These are phyloP conservation scores for Candida mattraensis DNA, from an alignment of 805 yeast genomes.

Conservation along the genomic window DNA sequence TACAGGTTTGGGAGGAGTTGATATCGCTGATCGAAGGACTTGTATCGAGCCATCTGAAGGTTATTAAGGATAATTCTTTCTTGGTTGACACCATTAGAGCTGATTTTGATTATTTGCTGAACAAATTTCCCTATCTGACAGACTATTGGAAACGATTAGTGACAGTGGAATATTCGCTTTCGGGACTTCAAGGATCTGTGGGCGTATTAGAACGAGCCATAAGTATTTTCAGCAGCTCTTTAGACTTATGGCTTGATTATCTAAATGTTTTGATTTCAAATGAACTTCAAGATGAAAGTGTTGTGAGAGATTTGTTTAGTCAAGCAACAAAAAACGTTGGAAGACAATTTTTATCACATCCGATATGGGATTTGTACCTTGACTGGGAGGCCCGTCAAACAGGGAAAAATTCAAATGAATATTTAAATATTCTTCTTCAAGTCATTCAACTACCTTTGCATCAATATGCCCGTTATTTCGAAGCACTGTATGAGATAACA, in stretches of 20 bases:
- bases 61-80: constrained; percentile 14
- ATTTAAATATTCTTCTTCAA: constrained; percentile 42
- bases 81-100: constrained; percentile 19
- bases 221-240: constrained; percentile 51
- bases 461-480: constrained; percentile 79
- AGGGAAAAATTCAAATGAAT: constrained; percentile 37
- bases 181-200: constrained; percentile 54
- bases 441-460: constrained; percentile 69
- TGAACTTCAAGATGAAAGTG: constrained; percentile 29
- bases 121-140: constrained; percentile 56
- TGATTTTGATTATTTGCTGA: constrained; percentile 44
- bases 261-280: constrained; percentile 50
- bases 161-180: constrained; percentile 53
- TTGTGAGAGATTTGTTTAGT: constrained; percentile 44
- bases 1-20: constrained; percentile 27
- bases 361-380: constrained; percentile 78
- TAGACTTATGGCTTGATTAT: constrained; percentile 73
- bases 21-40: constrained; percentile 25
- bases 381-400: constrained; percentile 50
- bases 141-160: constrained; percentile 65
- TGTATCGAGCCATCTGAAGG: constrained; percentile 21
- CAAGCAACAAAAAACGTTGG: constrained; percentile 58
- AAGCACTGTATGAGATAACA: constrained; percentile 41
- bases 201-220: constrained; percentile 45
- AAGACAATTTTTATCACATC: constrained; percentile 70